These are phyloP conservation scores for Starmerella apicola DNA, from an alignment of 805 yeast species.

Conservation along the genomic window DNA sequence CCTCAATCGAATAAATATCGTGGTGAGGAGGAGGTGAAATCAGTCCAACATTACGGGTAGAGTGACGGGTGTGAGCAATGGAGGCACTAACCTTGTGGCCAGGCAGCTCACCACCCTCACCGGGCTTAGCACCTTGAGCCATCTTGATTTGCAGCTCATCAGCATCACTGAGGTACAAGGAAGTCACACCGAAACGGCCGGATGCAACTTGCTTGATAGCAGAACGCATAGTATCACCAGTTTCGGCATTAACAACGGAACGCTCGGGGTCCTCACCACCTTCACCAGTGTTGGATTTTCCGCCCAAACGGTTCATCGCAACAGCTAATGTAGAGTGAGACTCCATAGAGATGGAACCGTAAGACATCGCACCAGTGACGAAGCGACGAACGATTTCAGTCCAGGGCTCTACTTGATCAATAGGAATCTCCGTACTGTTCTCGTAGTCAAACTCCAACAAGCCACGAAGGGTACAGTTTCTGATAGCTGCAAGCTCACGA, in stretches of 20 bases:
- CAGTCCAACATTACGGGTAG: constrained; percentile 92
- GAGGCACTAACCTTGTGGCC: constrained; percentile 80
- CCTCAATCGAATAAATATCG: constrained; percentile 96
- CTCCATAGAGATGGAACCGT: constrained; percentile 97
- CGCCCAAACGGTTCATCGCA: constrained; percentile 96
- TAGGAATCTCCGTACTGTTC: constrained; percentile 60
- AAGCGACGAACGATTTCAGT: constrained; percentile 95
- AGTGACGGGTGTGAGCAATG: constrained; percentile 91
- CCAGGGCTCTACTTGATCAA: constrained; percentile 99
- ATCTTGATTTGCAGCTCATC: constrained; percentile 95
- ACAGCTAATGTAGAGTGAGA: constrained; percentile 96
- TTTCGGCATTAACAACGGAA: constrained; percentile 51
- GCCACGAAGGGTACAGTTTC: constrained; percentile 88
- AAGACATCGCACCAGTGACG: constrained; percentile 99
- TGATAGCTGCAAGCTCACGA: constrained; percentile 83
- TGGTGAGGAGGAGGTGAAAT: constrained; percentile 99
- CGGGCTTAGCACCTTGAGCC: constrained; percentile 99
- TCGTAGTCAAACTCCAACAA: constrained; percentile 80
- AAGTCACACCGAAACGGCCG: constrained; percentile 96
- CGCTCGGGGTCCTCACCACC: constrained; percentile 98
- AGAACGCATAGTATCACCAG: constrained; percentile 98
- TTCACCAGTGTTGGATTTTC: constrained; percentile 97
- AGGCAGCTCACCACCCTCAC: constrained; percentile 98
- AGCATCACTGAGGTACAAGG: constrained; percentile 86
- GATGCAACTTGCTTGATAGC: constrained; percentile 97